These are phyloP conservation scores for Diplocarpon rosae DNA, from an alignment of 2,329 filamentous ascomycete species.

Conservation along the genomic window DNA sequence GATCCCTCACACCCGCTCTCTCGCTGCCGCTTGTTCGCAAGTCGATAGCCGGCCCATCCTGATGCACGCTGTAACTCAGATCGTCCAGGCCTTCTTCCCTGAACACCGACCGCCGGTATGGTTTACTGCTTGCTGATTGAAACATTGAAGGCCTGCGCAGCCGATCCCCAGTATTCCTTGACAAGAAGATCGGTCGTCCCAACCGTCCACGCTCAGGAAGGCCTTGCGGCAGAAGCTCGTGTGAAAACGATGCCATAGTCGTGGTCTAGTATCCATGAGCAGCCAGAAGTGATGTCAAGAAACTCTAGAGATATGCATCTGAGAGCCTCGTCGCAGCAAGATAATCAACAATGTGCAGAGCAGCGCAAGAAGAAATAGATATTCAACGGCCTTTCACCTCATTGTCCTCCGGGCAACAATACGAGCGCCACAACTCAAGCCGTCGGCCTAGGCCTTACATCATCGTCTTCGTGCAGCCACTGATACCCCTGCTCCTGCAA, in stretches of 20 bases:
- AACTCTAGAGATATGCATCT: no score
- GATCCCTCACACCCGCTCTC: not conserved
- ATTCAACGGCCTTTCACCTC: no score
- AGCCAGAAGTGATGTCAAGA: no score
- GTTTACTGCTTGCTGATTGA: conserved; percentile 9
- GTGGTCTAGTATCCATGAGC: no score
- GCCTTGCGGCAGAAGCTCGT: no score
- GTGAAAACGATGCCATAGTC: no score
- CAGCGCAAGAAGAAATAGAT: no score
- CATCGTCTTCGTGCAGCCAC: conserved; percentile 3
- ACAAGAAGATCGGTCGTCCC: conserved; percentile 17
- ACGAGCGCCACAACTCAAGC: not conserved
- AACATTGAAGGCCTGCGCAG: conserved; percentile 10
- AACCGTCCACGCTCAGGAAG: no score
- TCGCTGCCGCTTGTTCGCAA: not conserved
- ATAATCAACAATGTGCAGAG: no score
- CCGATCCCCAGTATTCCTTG: conserved; percentile 17
- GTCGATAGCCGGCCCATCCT: conserved; percentile 1
- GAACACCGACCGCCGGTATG: conserved; percentile 15
- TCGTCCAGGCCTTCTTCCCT: conserved; percentile 24
- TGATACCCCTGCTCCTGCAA: not conserved
- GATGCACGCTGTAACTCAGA: conserved; percentile 14
- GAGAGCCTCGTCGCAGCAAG: no score
- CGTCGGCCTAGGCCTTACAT: not conserved
- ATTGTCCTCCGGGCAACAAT: no score